Conservation (phyloP, 345 rosid species). For the Hypericum perforatum region DNA sequence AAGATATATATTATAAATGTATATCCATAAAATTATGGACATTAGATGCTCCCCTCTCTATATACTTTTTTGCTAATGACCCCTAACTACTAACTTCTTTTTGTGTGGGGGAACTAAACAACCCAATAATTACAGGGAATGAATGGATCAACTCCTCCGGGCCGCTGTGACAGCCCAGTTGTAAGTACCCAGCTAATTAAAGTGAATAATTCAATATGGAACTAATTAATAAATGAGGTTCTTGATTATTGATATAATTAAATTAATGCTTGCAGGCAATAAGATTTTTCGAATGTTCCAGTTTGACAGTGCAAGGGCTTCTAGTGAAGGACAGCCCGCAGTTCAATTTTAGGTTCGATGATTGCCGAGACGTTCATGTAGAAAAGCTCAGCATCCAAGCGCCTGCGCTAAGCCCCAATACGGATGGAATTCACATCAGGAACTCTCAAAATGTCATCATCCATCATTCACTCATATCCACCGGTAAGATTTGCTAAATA, state of each 20-base stretch:
- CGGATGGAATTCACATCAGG: constrained; percentile 35
- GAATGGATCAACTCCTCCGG: constrained; percentile 8
- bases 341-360: constrained; percentile 27
- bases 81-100: too few species aligned
- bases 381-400: constrained; percentile 20
- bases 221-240: not conserved
- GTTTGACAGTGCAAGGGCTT: not conserved
- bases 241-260: not conserved
- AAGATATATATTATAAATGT: too few species aligned
- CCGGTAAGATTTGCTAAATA: constrained; percentile 16
- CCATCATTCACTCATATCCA: constrained; percentile 13
- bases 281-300: constrained; percentile 13
- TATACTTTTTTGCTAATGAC: too few species aligned
- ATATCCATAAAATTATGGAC: too few species aligned
- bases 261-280: constrained; percentile 21
- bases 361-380: constrained; percentile 15
- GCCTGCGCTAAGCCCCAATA: constrained; percentile 31
- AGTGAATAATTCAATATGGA: not conserved
- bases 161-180: constrained; percentile 28
- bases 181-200: constrained; percentile 9
- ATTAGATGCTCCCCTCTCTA: too few species aligned
- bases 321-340: constrained; percentile 27
- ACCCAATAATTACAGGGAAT: constrained; percentile 5
- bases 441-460: constrained; percentile 22
- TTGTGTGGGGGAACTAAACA: too few species aligned